Base-by-base conservation (phyloP, 176 grass and related monocot species). In the Pontederia crassipes region DNA sequence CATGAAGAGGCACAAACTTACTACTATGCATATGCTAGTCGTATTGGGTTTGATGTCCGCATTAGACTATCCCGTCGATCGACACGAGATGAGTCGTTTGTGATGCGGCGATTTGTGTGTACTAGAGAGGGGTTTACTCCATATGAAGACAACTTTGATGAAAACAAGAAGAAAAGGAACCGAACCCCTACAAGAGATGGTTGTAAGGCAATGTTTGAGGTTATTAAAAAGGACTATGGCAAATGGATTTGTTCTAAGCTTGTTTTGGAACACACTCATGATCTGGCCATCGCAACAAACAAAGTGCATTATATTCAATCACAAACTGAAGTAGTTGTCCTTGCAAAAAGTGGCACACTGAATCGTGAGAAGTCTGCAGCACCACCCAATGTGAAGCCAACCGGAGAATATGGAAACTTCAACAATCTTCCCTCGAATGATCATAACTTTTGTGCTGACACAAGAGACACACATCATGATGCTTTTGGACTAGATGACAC, bases 281-380 rank as follows among this genome's bases (percentile, higher is more conserved):
- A 83, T 74, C 79, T 89, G 64, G 60, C 65, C 2, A 55, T 72
- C 56, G 72, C 75, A 72, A 63, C 68, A 70, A 83, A 61, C 75
- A 89, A 89, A 62, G 80, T 89, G 51, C 85, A 80, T 60, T 89
- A 89, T 73, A 89, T 83, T 69, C 85, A 83, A 46, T 80, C 80
- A 5, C 74, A 89, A 40, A 83, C 65, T 63, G 77, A 89, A 63
- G 85, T 83, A 14, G 85, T 89, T 55, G 74, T 89, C 67, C 85
- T 89, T 73, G 72, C 80, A 65, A 89, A 89, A 83, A 74, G 67
- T 65, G 60, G 71, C 9, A 62, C 69, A 28, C 28, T 72, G 55
- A 71, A 73, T 64, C 69, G 58, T 46, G 80, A 77, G 35, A 82
- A 77, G 54, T 67, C 69, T 53, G 60, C 65, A 69, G 46, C 70